These are phyloP conservation scores for Chaetomium cochliodes DNA, from an alignment of 495 filamentous ascomycete genomes.

Conservation along the genomic window DNA sequence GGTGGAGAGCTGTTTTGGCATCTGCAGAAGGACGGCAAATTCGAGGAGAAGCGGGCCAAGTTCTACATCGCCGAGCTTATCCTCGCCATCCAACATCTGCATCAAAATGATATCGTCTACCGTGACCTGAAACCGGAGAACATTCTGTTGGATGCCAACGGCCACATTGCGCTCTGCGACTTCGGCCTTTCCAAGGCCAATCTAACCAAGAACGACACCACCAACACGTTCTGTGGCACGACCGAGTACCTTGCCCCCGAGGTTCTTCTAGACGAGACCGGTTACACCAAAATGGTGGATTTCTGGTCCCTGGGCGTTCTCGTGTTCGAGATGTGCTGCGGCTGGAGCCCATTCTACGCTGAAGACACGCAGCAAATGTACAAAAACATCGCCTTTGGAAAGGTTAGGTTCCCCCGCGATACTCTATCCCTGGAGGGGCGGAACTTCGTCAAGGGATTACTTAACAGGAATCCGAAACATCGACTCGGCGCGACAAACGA, in stretches of 20 bases:
- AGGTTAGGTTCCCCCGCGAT: slow-evolving; percentile 93
- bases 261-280: slow-evolving; percentile 89
- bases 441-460: slow-evolving; percentile 95
- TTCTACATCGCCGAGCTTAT: slow-evolving; percentile 99
- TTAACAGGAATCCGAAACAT: slow-evolving; percentile 96
- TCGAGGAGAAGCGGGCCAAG: slow-evolving; percentile 90
- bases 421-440: slow-evolving; percentile 89
- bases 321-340: slow-evolving; percentile 99
- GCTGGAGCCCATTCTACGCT: slow-evolving; percentile 98
- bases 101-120: slow-evolving; percentile 97
- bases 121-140: slow-evolving; percentile 98
- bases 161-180: slow-evolving; percentile 92
- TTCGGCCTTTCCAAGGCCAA: slow-evolving; percentile 98
- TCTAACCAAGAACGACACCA: slow-evolving; percentile 90
- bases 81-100: slow-evolving; percentile 89
- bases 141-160: slow-evolving; percentile 87
- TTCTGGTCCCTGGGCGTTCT: slow-evolving; percentile 98
- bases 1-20: slow-evolving; percentile 99
- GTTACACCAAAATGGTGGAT: slow-evolving; percentile 99
- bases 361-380: slow-evolving; percentile 99
- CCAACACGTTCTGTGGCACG: slow-evolving; percentile 98
- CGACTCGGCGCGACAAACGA: slow-evolving; percentile 87
- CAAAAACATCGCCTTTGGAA: slow-evolving; percentile 99
- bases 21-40: slow-evolving; percentile 93
- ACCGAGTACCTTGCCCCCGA: slow-evolving; percentile 97